Base-by-base conservation (phyloP, 2,329 filamentous ascomycete genomes). In the Penicillium paneum region DNA sequence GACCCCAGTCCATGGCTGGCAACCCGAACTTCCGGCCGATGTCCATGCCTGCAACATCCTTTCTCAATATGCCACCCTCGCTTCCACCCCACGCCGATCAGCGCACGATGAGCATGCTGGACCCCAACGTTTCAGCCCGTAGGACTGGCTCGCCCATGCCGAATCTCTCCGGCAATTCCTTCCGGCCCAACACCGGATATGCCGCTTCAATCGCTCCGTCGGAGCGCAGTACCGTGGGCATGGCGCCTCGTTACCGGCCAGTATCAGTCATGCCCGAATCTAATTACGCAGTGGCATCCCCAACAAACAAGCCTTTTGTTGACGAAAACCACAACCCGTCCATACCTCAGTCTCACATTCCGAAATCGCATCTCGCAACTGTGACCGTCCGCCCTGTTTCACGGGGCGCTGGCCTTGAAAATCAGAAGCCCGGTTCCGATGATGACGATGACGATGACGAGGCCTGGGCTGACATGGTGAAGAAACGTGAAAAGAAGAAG, bases 191-290 rank as follows among this genome's bases (percentile, higher is more conserved):
- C 59, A 51, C 58, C 54, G 72, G 82, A 8, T 97, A 97, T 73
- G 83, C 91, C 1, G 86, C 91, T 1, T 97, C 93, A 0, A 96
- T 99, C 62, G 93, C 94, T 2, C 94, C 94, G 1, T 96, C 91
- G 5, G 94, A 97, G 76, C 88, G 94, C 57, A 97, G 92, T 79
- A 97, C 95, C 71, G 79, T 97, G 57, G 94, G 94, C 15, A 81
- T 96, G 49, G 91, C 94, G 8, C 87, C 90, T 31, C 86, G 94
- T 41, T 99, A 99, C 75, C 84, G 94, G 42, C 91, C 94, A 1
- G 93, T 97, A 0, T 91, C 90, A 0, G 87, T 88, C 39, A 78
- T 81, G 51, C 68, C 72, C 10, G 71, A 74, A 7, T 59, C 61
- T 5, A 65, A 64, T 6, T 55, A 74, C 3, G 65, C 68, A 8